Percentiles rank a stretch among this genome's conserved stretches.
Evolutionary conservation across 805 yeast species (phyloP).

Genomic region (Saccharomycopsis malanga): DNA sequence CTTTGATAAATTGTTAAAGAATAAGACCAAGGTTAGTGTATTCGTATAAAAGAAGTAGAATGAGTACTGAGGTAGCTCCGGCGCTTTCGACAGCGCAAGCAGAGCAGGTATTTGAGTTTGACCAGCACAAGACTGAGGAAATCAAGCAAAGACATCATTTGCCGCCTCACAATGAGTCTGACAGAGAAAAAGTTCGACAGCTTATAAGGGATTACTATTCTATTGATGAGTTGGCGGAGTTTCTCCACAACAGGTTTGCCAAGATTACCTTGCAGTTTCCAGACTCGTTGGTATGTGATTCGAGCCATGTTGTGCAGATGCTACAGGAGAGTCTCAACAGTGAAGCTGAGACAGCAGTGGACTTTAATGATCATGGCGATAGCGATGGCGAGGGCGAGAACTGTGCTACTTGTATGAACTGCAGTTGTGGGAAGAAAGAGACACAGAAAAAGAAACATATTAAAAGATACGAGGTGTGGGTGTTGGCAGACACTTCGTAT

Average conservation of each 20-base stretch:
- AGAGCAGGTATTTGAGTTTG: constrained; percentile 36
- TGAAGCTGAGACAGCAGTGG: background rate
- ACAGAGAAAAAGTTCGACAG: constrained; percentile 4
- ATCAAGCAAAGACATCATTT: constrained; percentile 13
- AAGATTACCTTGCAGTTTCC: constrained; percentile 86
- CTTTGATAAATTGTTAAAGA: too few species aligned
- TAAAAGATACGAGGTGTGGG: constrained; percentile 45
- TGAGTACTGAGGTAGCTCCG: constrained; percentile 29
- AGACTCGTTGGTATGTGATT: constrained; percentile 69
- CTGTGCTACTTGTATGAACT: constrained; percentile 7
- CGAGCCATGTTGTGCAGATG: constrained; percentile 58
- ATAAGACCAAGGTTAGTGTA: too few species aligned
- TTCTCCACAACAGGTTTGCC: constrained; percentile 35
- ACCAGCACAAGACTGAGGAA: constrained; percentile 26
- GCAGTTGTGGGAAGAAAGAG: constrained; percentile 10
- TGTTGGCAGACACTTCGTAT: constrained; percentile 92
- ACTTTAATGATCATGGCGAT: background rate
- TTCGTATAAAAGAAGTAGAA: too few species aligned
- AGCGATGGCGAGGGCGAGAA: background rate
- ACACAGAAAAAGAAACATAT: constrained; percentile 22
- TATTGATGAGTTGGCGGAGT: constrained; percentile 39
- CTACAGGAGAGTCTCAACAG: constrained; percentile 33
- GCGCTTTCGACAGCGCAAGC: constrained; percentile 49
- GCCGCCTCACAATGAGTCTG: constrained; percentile 2
- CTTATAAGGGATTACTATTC: constrained; percentile 46